phyloP scores from a whole-genome alignment of 306 rosid genomes.

The Citrullus colocynthis region DNA sequence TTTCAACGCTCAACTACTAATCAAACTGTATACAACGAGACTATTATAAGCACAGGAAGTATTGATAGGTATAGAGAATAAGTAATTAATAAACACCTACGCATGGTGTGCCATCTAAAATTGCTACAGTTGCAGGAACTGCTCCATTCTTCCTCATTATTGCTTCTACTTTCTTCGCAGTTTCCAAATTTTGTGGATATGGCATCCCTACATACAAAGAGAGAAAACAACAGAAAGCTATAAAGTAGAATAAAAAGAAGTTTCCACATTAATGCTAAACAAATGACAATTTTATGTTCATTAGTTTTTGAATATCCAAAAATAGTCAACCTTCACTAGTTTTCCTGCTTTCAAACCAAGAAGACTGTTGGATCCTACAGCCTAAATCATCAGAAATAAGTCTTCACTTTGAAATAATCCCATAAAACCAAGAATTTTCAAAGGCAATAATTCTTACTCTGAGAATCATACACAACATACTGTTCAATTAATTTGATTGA shows the following conservation, averaged over 20 bases:
- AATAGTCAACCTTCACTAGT: background rate
- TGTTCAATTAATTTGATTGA: background rate
- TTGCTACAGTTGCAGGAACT: slow-evolving; percentile 92
- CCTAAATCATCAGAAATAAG: background rate
- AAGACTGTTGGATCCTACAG: background rate
- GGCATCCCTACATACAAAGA: slow-evolving; percentile 68
- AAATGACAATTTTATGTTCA: background rate
- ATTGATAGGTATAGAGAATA: background rate
- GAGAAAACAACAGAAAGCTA: slow-evolving; percentile 7
- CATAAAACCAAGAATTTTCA: background rate
- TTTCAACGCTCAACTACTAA: background rate
- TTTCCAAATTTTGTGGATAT: slow-evolving; percentile 75
- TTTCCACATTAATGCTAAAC: background rate
- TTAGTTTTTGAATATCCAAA: background rate
- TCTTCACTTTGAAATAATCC: background rate
- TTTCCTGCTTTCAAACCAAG: background rate
- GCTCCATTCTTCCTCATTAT: slow-evolving; percentile 70
- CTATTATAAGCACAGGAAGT: background rate
- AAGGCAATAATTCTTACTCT: background rate
- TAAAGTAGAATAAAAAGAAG: background rate
- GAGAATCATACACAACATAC: background rate
- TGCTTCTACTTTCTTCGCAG: slow-evolving; percentile 73
- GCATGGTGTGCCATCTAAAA: slow-evolving; percentile 77
- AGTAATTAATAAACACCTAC: slow-evolving; percentile 38
- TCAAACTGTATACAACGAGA: background rate